A percentile compares a stretch with the other conserved stretches of the same genome.
These are phyloP conservation scores for Alternaria brassicae DNA, from an alignment of 2,329 filamentous ascomycete species.

Conservation along the genomic window DNA sequence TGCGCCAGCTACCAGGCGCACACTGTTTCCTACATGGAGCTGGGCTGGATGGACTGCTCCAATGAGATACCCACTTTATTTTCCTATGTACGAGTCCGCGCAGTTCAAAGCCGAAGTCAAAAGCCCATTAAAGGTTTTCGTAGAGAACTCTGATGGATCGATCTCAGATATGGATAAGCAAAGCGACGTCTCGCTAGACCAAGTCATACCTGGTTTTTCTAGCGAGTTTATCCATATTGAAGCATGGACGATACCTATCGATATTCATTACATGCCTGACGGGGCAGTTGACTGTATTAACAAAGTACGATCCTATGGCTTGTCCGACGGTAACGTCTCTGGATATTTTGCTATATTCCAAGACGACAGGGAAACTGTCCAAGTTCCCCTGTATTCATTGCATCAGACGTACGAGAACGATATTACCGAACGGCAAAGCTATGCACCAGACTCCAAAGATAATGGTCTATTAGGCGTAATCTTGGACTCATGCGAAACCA, in stretches of 20 bases:
- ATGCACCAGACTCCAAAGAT: not conserved
- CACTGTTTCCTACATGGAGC: not conserved
- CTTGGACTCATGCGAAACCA: not conserved
- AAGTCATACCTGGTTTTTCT: not conserved
- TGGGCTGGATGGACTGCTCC: not conserved
- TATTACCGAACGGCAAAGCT: not conserved
- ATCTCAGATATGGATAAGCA: not conserved
- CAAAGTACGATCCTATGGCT: not conserved
- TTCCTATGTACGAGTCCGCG: too few species aligned
- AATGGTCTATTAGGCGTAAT: not conserved
- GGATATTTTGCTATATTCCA: not conserved
- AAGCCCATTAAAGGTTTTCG: not conserved
- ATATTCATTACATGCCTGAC: not conserved
- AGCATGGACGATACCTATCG: not conserved
- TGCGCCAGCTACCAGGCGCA: not conserved
- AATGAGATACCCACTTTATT: fast-evolving
- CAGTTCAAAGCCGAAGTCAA: too few species aligned
- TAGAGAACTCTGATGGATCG: not conserved
- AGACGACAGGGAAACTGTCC: fast-evolving
- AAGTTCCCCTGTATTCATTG: fast-evolving
- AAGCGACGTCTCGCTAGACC: not conserved
- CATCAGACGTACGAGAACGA: not conserved
- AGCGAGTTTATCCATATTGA: not conserved
- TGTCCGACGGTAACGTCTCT: not conserved
- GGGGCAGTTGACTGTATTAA: not conserved